These are phyloP conservation scores for Paramecium sexaurelia DNA, from an alignment of 73 alveolate genomes.

Conservation along the genomic window DNA sequence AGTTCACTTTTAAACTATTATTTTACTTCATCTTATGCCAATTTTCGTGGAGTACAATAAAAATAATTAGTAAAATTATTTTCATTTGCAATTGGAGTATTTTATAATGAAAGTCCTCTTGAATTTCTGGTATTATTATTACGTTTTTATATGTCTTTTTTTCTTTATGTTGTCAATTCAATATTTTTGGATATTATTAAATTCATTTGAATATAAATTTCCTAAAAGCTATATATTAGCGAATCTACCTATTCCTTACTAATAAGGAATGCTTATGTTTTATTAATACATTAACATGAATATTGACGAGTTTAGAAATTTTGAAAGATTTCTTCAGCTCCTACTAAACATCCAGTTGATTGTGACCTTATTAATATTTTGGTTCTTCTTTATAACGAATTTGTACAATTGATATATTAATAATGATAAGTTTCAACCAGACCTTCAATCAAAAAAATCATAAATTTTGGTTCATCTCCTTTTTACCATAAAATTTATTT, in stretches of 20 bases:
- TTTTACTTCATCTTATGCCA: neutral
- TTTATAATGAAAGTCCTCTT: neutral
- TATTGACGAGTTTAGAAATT: neutral
- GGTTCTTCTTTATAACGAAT: neutral
- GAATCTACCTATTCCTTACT: neutral
- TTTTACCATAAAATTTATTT: neutral
- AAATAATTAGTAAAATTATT: neutral
- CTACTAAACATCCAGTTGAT: conserved; percentile 8
- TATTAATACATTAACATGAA: neutral
- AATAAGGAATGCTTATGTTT: neutral
- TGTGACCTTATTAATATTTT: neutral
- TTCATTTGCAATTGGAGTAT: neutral
- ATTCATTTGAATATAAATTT: neutral
- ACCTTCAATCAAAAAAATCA: conserved; percentile 7
- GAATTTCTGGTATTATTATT: neutral
- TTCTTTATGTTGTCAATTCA: neutral
- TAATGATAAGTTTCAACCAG: neutral
- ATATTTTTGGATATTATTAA: neutral
- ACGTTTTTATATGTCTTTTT: neutral
- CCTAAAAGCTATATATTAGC: neutral
- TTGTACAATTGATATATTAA: neutral
- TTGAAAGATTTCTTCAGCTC: neutral
- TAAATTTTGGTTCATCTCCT: conserved; percentile 29
- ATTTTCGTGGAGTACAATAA: neutral
- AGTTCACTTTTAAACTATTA: neutral